Evolutionary conservation across 2,329 filamentous ascomycete genomes (phyloP), one percentile per base, ranked within the genome.

Genomic region (Teratosphaeria viscida): DNA sequence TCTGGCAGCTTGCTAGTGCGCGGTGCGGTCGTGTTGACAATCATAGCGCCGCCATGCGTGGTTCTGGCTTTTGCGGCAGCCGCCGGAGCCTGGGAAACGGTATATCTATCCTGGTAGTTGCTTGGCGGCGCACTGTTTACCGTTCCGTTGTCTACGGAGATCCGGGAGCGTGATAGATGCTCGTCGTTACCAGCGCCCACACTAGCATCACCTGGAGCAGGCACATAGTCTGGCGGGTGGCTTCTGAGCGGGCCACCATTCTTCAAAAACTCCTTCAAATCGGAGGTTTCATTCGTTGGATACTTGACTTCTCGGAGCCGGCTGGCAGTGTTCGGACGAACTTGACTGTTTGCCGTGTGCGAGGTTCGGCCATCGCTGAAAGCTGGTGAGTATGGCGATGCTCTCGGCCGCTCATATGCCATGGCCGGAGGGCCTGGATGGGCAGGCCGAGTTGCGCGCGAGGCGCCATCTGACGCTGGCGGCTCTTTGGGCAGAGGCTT

Each of bases 401-500:
- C 49, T 14, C 60, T 59, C 3, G 62, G 63, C 29, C 52, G 23
- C 55, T 66, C 62, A 32, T 61, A 63, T 26, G 56, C 47, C 23
- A 61, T 34, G 5, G 64, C 58, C 16, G 59, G 57, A 16, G 61
- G 61, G 11, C 60, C 57, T 49, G 43, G 19, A 23, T 49, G 43
- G 1, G n/a, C 19, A 19, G 63, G 52, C 47, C 61, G 57, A 27
- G 66, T 57, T 10, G 29, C 29, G 26, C 47, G 61, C 59, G 49
- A 56, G 12, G 57, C 59, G 23, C 59, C 55, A 10, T 23, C 58
- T 19, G 60, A 57, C 10, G 61, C 32, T 37, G 34, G 27, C 16
- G 67, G 67, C 26, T 66, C 64, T 53, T 57, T 56, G 8, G 67
- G 67, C 19, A 69, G 58, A 34, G 67, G 67, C 57, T 69, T 69